A percentile compares a stretch with the other conserved stretches of the same genome.
phyloP scores from a whole-genome alignment of 176 grass and related monocot genomes.

The Zizania latifolia region DNA sequence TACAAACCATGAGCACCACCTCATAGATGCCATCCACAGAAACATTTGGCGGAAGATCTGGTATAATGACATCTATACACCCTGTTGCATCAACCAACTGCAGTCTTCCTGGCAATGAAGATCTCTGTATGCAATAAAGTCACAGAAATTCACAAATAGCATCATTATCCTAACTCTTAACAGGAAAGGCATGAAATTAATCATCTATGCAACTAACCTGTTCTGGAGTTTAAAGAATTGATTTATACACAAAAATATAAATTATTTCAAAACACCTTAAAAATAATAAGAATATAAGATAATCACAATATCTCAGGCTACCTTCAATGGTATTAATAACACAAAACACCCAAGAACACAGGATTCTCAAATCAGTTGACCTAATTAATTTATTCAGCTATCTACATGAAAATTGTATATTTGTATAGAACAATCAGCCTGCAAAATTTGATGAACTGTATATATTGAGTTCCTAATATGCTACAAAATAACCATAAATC shows the following conservation, averaged over 20 bases:
- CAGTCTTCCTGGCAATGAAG: conserved; percentile 52
- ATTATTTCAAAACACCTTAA: not conserved
- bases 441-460: not conserved
- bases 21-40: conserved; percentile 58
- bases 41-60: conserved; percentile 51
- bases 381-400: not conserved
- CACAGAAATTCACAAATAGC: conserved; percentile 20
- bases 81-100: conserved; percentile 87
- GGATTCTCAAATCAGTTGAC: not conserved
- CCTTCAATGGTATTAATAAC: not conserved
- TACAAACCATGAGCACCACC: conserved; percentile 36
- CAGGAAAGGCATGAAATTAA: conserved; percentile 8
- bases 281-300: conserved; percentile 1
- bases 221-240: not conserved
- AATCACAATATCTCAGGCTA: not conserved
- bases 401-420: conserved; percentile 2
- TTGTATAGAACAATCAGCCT: not conserved
- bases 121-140: conserved; percentile 52
- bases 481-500: not conserved
- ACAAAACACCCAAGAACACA: not conserved
- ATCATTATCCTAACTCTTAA: conserved; percentile 5
- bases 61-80: conserved; percentile 62
- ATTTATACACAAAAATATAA: not conserved
- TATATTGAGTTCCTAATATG: not conserved
- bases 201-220: not conserved